Base-by-base conservation (phyloP, 257 asterid species). In the Plantago elongata region DNA sequence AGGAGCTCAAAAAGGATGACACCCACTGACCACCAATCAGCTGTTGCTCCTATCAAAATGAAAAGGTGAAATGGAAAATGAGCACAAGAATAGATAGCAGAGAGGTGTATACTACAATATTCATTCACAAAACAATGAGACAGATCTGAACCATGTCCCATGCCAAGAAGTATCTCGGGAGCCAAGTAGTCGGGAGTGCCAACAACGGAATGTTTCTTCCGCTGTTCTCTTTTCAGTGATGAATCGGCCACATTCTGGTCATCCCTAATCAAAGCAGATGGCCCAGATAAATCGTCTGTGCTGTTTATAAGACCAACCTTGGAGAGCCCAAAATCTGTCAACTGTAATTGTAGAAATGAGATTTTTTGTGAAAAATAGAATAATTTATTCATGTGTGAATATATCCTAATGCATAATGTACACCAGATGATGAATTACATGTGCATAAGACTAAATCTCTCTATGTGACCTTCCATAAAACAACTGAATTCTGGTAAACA, bases 151-250 rank as follows among this genome's bases (percentile, higher is more conserved):
- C 99, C 99, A 82, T 93, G 99, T 60, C 91, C 99, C 84, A 71
- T 89, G 73, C 96, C 99, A n/a, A 93, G 99, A 72, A 93, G 99
- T 74, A 93, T 93, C 80, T 93, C 99, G 7, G 97, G 97, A 60
- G 99, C 99, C 86, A 93, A 77, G 76, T 93, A 93, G 78, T 93
- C 97, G 30, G 99, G 99, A 64, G 99, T 93, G 59, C 99, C 99
- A 61, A 87, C 96, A 58, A 83, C 92, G 27, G 95, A 66, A 76
- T 80, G 84, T 55, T 84, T 87, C 70, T 85, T 84, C 69, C 95
- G 78, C 67, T 78, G 78, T 71, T 87, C 94, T 80, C 82, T 81
- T 81, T 89, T 78, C 58, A 61, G 68, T 57, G 92, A 72, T 54
- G 95, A 74, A 43, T 76, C 72, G 15, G 69, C 62, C 57, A n/a